A percentile compares a stretch with the other conserved stretches of the same genome.
phyloP scores from a whole-genome alignment of 1,284 basidiomycete genomes.

The Puccinia novopanici region DNA sequence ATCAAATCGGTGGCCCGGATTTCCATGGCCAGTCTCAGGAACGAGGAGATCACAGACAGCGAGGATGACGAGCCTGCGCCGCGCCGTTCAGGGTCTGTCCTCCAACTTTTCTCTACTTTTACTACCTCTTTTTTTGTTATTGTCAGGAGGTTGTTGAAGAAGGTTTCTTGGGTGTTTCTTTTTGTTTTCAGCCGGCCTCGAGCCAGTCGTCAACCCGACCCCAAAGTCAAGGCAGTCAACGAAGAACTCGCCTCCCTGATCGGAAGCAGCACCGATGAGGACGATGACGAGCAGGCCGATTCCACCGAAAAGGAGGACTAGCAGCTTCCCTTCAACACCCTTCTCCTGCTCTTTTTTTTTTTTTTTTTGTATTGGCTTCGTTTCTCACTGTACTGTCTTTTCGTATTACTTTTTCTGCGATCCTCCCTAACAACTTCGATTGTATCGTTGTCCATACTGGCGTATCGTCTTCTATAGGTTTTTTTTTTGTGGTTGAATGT shows the following conservation, averaged over 20 bases:
- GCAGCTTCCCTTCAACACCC: not conserved
- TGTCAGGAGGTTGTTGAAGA: too few species aligned
- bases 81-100: slow-evolving; percentile 39
- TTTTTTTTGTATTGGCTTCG: too few species aligned
- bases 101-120: not conserved
- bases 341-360: not conserved
- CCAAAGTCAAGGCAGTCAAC: slow-evolving; percentile 11
- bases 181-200: slow-evolving; percentile 5
- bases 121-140: not conserved
- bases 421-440: too few species aligned
- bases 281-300: slow-evolving; percentile 25
- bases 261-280: slow-evolving; percentile 46
- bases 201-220: slow-evolving; percentile 30
- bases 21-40: slow-evolving; percentile 36
- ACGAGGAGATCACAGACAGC: slow-evolving; percentile 22
- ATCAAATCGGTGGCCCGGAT: slow-evolving; percentile 27
- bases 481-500: too few species aligned
- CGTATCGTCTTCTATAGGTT: too few species aligned
- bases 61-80: slow-evolving; percentile 25
- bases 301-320: slow-evolving; percentile 28
- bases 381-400: too few species aligned
- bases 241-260: slow-evolving; percentile 40
- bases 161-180: not conserved
- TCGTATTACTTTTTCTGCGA: too few species aligned
- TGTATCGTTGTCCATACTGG: too few species aligned